Evolutionary conservation across 2,329 filamentous ascomycete genomes (phyloP), one percentile per base, ranked within the genome.

Genomic region (Nothopassalora personata): DNA sequence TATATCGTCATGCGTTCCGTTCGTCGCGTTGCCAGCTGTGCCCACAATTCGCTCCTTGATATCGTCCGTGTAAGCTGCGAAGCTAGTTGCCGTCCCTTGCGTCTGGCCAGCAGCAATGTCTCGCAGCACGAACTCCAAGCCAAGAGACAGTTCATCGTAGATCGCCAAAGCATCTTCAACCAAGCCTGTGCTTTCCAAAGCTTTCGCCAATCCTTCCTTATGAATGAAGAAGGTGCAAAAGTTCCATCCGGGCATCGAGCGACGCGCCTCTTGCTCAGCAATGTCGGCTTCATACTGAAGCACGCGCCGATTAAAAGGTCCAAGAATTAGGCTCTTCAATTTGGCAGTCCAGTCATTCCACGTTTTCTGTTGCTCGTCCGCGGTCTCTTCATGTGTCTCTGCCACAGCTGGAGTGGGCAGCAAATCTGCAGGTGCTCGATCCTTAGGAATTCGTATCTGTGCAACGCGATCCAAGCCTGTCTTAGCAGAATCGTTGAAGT

Each of bases 161-260:
- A 91, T 91, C 4, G 94, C 89, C 43, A 99, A 77, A 3, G 94
- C 93, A 80, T 99, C 94, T 70, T 99, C 94, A 8, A 97, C 90
- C 9, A 99, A 79, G 0, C 95, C 95, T 3, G 97, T 92, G 71
- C 90, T 97, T 73, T 99, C 95, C 66, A 99, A 96, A 0, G 93
- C 95, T 65, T 90, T 84, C 1, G 94, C 93, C 36, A 99, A 78
- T 0, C 94, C 94, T 73, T 99, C 94, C 70, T 99, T 99, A 8
- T 99, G 81, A 15, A 99, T 92, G 72, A 99, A 99, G 72, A 99
- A 99, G 0, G 94, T 99, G 75, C 94, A 97, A 72, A 99, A 99
- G 71, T 99, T 99, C 94, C 94, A 99, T 0, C 94, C 94, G 0
- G 94, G 94, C 18, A 99, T 77, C 34, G 81, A 86, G 50, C 93